phyloP scores from a whole-genome alignment of 768 basidiomycete genomes.

The Atractiella rhizophila region DNA sequence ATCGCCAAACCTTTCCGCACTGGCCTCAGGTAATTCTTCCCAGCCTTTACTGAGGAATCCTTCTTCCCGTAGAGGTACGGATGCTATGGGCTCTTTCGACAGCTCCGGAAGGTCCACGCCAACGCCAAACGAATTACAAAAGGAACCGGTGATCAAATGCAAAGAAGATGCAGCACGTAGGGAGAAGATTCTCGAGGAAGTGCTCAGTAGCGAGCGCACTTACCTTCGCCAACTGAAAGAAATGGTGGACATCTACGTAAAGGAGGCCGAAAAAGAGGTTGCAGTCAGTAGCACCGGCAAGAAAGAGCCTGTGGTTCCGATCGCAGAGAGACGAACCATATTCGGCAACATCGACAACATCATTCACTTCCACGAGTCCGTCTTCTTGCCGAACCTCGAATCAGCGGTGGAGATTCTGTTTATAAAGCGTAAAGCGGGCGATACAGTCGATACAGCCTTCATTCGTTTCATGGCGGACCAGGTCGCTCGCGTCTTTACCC shows the following conservation, averaged over 20 bases:
- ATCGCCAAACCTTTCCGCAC: no score
- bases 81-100: no score
- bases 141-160: no score
- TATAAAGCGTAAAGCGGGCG: slow-evolving; percentile 24
- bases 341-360: slow-evolving; percentile 74
- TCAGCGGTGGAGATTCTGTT: slow-evolving; percentile 45
- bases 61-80: no score
- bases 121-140: no score
- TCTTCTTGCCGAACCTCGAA: slow-evolving; percentile 75
- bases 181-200: slow-evolving; percentile 61
- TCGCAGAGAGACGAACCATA: slow-evolving; percentile 63
- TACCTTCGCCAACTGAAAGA: slow-evolving; percentile 87
- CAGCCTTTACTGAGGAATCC: no score
- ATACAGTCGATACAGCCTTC: slow-evolving; percentile 39
- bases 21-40: no score
- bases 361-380: slow-evolving; percentile 73
- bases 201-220: slow-evolving; percentile 80
- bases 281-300: slow-evolving; percentile 42
- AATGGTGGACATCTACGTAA: slow-evolving; percentile 82
- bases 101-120: no score
- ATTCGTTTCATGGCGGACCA: slow-evolving; percentile 35
- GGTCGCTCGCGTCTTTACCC: slow-evolving; percentile 69
- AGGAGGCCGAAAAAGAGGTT: no score
- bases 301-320: slow-evolving; percentile 65
- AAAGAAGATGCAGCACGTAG: slow-evolving; percentile 77